Base-by-base conservation (phyloP, 352 stramenopile genomes). In the Pythium apleroticum region DNA sequence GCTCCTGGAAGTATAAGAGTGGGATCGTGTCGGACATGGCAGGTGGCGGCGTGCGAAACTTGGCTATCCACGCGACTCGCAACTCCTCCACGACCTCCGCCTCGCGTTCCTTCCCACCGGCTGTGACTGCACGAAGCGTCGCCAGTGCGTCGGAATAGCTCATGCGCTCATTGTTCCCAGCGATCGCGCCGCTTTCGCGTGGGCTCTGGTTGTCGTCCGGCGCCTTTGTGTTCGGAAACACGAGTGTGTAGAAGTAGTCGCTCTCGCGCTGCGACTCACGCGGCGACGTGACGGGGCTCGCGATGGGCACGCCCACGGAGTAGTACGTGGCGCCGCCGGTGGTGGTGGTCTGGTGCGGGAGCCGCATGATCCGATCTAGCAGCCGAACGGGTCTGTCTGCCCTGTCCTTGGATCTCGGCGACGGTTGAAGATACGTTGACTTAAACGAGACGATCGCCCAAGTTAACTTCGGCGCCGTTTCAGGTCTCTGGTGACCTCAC, bases 221-320 rank as follows among this genome's bases (percentile, higher is more conserved):
- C 8, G 54, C 41, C 33, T 71, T 73, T 1, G 74, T 80, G 66
- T 74, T 77, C 56, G 79, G 73, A 54, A 94, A 94, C 31, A 83
- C 80, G 27, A 94, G 69, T 35, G 80, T 88, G 74, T 94, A 94
- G 65, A 80, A 85, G 69, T 85, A 92, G 33, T 80, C 76, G 52
- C 58, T 74, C 52, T 78, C 72, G 17, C 35, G 25, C 24, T 60
- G 50, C 20, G 31, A 39, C 15, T 60, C 66, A 10, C 78, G 80
- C 5, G 84, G 82, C 9, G 79, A 89, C 33, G 62, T 46, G 39
- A 78, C 71, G 7, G 79, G 73, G 33, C 79, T 88, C 8, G 65
- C 48, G 28, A 91, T 66, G 5, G 69, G 52, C 56, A 82, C 65
- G 17, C 69, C 68, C 27, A 90, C 64, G 27, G 82, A 76, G 57